A percentile compares a stretch with the other conserved stretches of the same genome.
These are phyloP conservation scores for Ophiosphaerella narmari DNA, from an alignment of 2,329 filamentous ascomycete genomes.

Conservation along the genomic window DNA sequence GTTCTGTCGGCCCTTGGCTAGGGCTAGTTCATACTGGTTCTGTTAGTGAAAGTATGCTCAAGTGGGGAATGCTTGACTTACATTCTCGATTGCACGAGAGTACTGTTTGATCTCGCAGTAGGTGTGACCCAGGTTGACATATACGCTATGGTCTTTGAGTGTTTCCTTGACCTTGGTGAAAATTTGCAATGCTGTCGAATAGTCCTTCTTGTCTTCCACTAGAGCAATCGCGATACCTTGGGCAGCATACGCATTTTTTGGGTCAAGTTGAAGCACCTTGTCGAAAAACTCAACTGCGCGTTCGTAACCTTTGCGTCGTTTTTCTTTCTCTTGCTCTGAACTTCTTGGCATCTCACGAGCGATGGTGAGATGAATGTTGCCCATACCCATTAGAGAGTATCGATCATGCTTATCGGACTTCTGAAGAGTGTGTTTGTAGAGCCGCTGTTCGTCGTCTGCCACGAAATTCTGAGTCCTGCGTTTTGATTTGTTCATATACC, in stretches of 20 bases:
- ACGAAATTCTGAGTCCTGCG: constrained; percentile 79
- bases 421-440: constrained; percentile 95
- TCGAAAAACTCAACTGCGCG: constrained; percentile 98
- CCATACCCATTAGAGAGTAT: constrained; percentile 97
- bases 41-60: constrained; percentile 14
- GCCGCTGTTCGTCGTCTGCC: constrained; percentile 88
- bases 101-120: constrained; percentile 91
- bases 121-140: constrained; percentile 90
- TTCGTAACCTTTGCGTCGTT: constrained; percentile 82
- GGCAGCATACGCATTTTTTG: constrained; percentile 93
- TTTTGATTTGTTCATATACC: constrained; percentile 90
- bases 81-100: constrained; percentile 84
- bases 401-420: constrained; percentile 91
- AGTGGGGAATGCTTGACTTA: constrained; percentile 38
- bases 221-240: constrained; percentile 95
- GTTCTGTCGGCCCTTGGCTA: constrained; percentile 77
- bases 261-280: constrained; percentile 92
- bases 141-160: constrained; percentile 83
- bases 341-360: constrained; percentile 94
- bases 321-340: constrained; percentile 87
- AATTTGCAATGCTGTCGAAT: constrained; percentile 78
- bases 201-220: constrained; percentile 92
- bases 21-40: constrained; percentile 76
- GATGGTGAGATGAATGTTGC: constrained; percentile 85
- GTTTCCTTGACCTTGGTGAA: constrained; percentile 91